Evolutionary conservation across 2,329 filamentous ascomycete species (phyloP).

Genomic region (Aspergillus sp.): DNA sequence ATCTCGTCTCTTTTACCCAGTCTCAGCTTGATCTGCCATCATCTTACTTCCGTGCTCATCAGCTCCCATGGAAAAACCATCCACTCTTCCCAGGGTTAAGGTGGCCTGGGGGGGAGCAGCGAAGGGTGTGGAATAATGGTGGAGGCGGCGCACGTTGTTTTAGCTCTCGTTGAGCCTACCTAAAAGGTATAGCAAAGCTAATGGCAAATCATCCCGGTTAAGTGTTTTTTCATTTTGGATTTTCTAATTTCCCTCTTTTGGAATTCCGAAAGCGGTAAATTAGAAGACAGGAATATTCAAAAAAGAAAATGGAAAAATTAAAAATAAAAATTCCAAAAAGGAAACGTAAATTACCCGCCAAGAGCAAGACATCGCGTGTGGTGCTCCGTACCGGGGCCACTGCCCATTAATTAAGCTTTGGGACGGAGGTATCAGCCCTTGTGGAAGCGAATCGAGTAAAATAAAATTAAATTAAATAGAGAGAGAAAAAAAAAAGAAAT

Average conservation of each 20-base stretch:
- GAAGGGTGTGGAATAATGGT: neutral
- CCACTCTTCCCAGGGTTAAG: neutral
- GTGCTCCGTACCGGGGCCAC: slow-evolving; percentile 16
- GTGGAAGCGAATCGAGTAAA: slow-evolving; percentile 19
- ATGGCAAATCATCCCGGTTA: slow-evolving; percentile 18
- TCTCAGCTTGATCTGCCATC: neutral
- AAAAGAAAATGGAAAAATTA: slow-evolving; percentile 4
- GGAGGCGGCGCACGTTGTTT: slow-evolving; percentile 20
- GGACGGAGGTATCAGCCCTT: slow-evolving; percentile 26
- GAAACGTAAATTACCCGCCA: neutral
- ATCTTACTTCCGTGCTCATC: neutral
- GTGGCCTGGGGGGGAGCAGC: neutral
- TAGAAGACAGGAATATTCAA: neutral
- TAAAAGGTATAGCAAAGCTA: slow-evolving; percentile 16
- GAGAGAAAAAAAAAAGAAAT: neutral
- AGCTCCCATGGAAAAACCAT: neutral
- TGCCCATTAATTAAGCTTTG: slow-evolving; percentile 31
- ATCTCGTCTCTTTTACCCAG: neutral
- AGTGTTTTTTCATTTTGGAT: neutral
- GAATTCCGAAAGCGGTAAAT: neutral
- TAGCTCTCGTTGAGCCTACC: slow-evolving; percentile 24
- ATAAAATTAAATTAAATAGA: no score
- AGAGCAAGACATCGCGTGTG: slow-evolving; percentile 14
- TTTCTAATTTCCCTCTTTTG: neutral
- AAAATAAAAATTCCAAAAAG: neutral